A percentile compares a stretch with the other conserved stretches of the same genome.
phyloP scores from a whole-genome alignment of 1,284 basidiomycete genomes.

The Malassezia brasiliensis region DNA sequence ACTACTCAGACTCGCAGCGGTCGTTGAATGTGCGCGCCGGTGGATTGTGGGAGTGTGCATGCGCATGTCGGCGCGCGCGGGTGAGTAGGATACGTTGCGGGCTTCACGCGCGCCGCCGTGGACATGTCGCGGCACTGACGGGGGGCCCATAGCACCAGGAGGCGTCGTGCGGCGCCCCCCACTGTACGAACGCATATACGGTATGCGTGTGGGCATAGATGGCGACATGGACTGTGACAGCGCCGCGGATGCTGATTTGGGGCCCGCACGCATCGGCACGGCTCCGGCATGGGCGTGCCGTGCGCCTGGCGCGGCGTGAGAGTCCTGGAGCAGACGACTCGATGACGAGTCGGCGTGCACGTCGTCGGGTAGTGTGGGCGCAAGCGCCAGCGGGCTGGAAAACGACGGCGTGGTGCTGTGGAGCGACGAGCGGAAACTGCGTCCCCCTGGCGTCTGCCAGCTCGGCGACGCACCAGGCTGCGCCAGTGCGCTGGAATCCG shows the following conservation, averaged over 20 bases:
- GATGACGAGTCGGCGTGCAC: conserved; percentile 7
- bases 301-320: too few species aligned
- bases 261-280: background rate
- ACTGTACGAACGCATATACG: background rate
- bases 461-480: background rate
- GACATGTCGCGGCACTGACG: conserved; percentile 7
- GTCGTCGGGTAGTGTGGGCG: conserved; percentile 35
- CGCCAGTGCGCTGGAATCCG: background rate
- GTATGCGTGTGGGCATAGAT: background rate
- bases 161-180: background rate
- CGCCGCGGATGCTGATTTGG: background rate
- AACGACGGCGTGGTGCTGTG: conserved; percentile 33
- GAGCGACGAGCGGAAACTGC: background rate
- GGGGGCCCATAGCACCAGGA: conserved; percentile 15
- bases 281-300: background rate
- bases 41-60: conserved; percentile 13
- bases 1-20: conserved; percentile 22
- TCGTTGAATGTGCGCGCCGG: conserved; percentile 40
- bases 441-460: background rate
- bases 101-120: background rate
- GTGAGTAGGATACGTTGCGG: background rate
- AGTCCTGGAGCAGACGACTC: too few species aligned
- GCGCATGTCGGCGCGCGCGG: background rate
- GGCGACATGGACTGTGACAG: background rate
- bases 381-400: conserved; percentile 42